Conservation (phyloP, 495 filamentous ascomycete species). For the Hypoxylon fragiforme region DNA sequence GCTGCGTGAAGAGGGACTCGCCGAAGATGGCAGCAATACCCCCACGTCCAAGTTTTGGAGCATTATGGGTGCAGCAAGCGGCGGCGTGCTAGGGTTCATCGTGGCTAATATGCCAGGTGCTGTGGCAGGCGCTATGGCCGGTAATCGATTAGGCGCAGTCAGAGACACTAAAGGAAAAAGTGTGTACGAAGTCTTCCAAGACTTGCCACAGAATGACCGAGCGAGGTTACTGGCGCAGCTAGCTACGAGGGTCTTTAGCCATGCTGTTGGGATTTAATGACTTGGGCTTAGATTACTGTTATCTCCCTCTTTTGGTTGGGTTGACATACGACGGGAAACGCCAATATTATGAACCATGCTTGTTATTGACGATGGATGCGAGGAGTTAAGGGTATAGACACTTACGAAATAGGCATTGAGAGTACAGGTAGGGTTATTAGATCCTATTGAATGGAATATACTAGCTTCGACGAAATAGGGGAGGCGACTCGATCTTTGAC, state of each 20-base stretch:
- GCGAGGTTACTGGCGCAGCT: constrained; percentile 75
- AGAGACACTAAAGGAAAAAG: constrained; percentile 91
- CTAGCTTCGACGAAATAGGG: no score
- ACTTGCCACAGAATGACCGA: constrained; percentile 79
- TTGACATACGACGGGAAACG: background rate
- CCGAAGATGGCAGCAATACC: constrained; percentile 54
- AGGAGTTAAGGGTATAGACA: background rate
- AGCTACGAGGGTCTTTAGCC: constrained; percentile 71
- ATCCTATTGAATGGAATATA: no score
- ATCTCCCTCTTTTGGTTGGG: background rate
- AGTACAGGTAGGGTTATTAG: background rate
- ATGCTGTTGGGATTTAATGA: constrained; percentile 49
- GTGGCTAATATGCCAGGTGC: constrained; percentile 88
- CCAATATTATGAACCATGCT: no score
- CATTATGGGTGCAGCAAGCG: constrained; percentile 80
- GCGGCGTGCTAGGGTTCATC: constrained; percentile 92
- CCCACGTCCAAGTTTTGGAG: constrained; percentile 83
- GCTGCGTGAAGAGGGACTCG: constrained; percentile 89
- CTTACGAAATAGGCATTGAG: background rate
- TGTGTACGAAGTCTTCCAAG: constrained; percentile 88
- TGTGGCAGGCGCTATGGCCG: constrained; percentile 88
- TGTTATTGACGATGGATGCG: background rate
- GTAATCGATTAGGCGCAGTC: constrained; percentile 85
- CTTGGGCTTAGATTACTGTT: background rate
- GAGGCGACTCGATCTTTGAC: no score